Base-by-base conservation (phyloP, 140 eudicot genomes). In the Stevia rebaudiana region DNA sequence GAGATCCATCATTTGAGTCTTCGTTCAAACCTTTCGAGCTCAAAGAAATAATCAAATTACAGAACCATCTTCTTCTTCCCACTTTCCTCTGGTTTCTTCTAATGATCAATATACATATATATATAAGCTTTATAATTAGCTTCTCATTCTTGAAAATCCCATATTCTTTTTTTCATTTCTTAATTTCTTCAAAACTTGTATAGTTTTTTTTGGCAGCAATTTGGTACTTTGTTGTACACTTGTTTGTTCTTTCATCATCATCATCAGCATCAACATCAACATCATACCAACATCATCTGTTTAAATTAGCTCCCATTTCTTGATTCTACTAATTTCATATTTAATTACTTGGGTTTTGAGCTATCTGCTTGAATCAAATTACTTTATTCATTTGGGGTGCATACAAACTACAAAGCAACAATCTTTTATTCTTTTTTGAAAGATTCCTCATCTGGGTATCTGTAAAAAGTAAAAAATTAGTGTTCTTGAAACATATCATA, bases 1-100 rank as follows among this genome's bases (percentile, higher is more conserved):
- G 67, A 79, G 77, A 71, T 74, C 74, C 63, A 73, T 68, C 48
- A 48, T 43, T 68, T 43, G 65, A 77, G 87, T 88, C 95, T 79
- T 63, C 75, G 74, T 67, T 82, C 89, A 79, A 82, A 74, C 72
- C 59, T 71, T 68, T 67, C 62, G 65, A 43, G 79, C 81, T 72
- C 71, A 28, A 68, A 55, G 75, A 73, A 74, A 63, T 12, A 51
- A 63, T 63, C 79, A 76, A 79, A 71, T 68, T 4, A 57, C 44
- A 42, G 35, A 52, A 63, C 58, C 81, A 78, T 72, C 82, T 40
- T 68, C 56, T 59, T 71, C 56, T 69, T 54, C 33, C 64, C 80
- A 62, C 55, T 67, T 68, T 63, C 80, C 74, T 35, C 59, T 31
- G 36, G 55, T 59, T 15, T 21, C 28, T 0, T 25, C 13, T 46